phyloP scores from a whole-genome alignment of 176 grass and related monocot genomes.

The Eremochloa ophiuroides region DNA sequence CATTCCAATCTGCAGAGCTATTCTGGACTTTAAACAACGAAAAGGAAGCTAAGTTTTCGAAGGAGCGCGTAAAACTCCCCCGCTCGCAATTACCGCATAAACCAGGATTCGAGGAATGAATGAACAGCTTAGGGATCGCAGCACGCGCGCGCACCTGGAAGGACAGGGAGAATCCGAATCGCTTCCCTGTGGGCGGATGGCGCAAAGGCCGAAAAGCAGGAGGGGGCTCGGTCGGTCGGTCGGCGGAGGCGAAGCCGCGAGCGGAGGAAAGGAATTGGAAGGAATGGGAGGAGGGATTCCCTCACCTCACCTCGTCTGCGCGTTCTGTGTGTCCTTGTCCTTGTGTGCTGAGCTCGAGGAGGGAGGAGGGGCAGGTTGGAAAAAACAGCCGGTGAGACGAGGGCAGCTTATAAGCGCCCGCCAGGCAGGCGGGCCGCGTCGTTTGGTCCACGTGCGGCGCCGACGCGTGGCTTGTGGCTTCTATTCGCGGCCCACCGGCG shows the following conservation, averaged over 20 bases:
- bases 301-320: neutral
- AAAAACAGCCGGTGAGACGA: neutral
- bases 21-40: neutral
- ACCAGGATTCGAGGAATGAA: neutral
- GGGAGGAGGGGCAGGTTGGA: neutral
- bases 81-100: neutral
- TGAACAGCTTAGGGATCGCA: neutral
- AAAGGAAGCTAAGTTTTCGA: neutral
- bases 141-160: constrained; percentile 10
- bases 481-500: neutral
- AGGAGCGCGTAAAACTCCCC: neutral
- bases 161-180: constrained; percentile 18
- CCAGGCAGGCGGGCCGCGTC: neutral
- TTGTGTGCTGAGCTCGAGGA: constrained; percentile 7
- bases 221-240: neutral
- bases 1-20: neutral
- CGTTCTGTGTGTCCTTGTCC: neutral
- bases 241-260: neutral
- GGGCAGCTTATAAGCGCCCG: neutral
- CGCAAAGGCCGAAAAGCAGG: neutral
- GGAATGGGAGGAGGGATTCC: neutral
- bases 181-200: constrained; percentile 3
- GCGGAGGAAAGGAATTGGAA: constrained; percentile 6
- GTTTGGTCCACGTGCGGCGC: constrained; percentile 21
- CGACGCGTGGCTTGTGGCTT: constrained; percentile 34